phyloP scores from a whole-genome alignment of 2,329 filamentous ascomycete species.

The Ophiocordyceps camponoti-leonardi region DNA sequence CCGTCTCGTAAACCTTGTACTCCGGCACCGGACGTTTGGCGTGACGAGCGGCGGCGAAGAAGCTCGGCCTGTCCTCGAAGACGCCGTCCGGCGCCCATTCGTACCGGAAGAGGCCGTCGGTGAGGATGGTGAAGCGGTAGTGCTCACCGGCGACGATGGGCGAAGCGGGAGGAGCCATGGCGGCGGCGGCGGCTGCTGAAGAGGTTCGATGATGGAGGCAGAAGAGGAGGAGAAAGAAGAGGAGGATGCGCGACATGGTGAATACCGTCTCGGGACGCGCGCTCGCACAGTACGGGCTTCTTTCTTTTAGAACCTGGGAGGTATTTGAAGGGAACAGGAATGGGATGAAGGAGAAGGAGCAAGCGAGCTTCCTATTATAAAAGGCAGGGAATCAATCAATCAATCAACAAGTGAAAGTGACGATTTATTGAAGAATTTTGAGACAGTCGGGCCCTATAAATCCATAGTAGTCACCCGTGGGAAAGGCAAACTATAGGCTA shows the following conservation, averaged over 20 bases:
- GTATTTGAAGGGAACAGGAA: too few relatives aligned
- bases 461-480: not conserved
- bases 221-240: not conserved
- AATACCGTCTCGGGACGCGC: not conserved
- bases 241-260: not conserved
- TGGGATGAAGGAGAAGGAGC: too few relatives aligned
- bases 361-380: too few relatives aligned
- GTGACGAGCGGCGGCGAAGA: conserved; percentile 38
- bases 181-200: not conserved
- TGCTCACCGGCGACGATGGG: conserved; percentile 10
- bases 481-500: not conserved
- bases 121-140: conserved; percentile 43
- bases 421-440: too few relatives aligned
- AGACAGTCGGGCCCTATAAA: not conserved
- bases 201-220: not conserved
- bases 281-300: not conserved
- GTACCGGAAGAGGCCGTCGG: conserved; percentile 37
- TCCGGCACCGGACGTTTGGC: conserved; percentile 20
- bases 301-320: too few relatives aligned
- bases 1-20: conserved; percentile 28
- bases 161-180: not conserved
- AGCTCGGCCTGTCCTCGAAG: conserved; percentile 46
- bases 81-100: conserved; percentile 42
- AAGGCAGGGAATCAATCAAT: too few relatives aligned
- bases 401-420: too few relatives aligned